Evolutionary conservation across 129 eudicot genomes (phyloP).

Genomic region (Smallanthus sonchifolius): DNA sequence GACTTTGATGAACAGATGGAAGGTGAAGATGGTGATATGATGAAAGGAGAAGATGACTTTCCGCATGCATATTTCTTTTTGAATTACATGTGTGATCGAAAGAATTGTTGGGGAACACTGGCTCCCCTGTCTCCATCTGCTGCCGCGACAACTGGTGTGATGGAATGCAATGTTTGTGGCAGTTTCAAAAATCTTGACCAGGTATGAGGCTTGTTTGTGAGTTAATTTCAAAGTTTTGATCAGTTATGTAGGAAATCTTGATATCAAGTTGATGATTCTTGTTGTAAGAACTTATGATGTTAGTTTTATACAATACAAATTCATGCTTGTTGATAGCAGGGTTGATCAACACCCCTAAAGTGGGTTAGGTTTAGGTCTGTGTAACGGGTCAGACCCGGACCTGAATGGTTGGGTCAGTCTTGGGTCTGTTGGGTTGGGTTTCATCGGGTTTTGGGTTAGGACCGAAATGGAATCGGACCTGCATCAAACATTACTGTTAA

Average conservation of each 20-base stretch:
- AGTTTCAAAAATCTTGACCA: slow-evolving; percentile 42
- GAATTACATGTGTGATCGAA: slow-evolving; percentile 75
- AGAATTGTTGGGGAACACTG: slow-evolving; percentile 84
- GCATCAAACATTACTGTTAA: too few relatives aligned
- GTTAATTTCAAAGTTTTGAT: not conserved
- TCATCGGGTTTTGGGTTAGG: too few relatives aligned
- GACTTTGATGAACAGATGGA: slow-evolving; percentile 39
- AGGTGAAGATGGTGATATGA: slow-evolving; percentile 27
- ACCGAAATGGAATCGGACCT: too few relatives aligned
- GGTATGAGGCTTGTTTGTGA: slow-evolving; percentile 7
- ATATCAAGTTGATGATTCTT: too few relatives aligned
- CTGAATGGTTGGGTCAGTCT: too few relatives aligned
- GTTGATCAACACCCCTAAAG: too few relatives aligned
- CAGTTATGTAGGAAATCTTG: not conserved
- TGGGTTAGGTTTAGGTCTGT: too few relatives aligned
- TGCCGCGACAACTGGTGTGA: slow-evolving; percentile 19
- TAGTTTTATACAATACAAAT: too few relatives aligned
- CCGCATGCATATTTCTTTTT: slow-evolving; percentile 90
- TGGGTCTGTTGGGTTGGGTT: too few relatives aligned
- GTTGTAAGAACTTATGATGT: too few relatives aligned
- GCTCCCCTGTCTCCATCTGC: slow-evolving; percentile 78
- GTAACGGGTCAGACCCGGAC: too few relatives aligned
- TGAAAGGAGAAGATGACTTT: slow-evolving; percentile 50
- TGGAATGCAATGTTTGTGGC: slow-evolving; percentile 94
- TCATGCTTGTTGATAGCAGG: too few relatives aligned